phyloP scores from a whole-genome alignment of 495 filamentous ascomycete genomes.

The Halenospora varia region DNA sequence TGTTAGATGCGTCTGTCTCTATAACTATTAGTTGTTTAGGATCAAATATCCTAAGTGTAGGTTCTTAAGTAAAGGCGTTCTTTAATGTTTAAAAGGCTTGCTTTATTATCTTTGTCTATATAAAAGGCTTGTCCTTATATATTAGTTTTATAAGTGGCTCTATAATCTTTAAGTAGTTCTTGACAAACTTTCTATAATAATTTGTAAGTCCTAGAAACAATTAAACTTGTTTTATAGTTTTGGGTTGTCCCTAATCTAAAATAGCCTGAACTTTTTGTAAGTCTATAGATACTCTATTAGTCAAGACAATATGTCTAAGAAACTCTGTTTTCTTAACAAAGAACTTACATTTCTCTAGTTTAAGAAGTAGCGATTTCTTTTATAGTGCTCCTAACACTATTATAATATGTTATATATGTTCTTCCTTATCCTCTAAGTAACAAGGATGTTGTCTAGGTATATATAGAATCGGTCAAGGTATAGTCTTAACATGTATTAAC shows the following conservation, averaged over 20 bases:
- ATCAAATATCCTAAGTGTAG: slow-evolving; percentile 3
- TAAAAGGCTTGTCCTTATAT: slow-evolving; percentile 17
- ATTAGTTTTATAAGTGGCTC: slow-evolving; percentile 13
- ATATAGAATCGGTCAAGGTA: slow-evolving; percentile 26
- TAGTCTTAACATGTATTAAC: no score
- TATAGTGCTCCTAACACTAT: slow-evolving; percentile 22
- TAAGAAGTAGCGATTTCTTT: slow-evolving; percentile 19
- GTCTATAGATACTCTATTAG: slow-evolving; percentile 26
- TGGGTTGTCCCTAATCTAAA: slow-evolving; percentile 22
- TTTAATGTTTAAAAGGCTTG: slow-evolving; percentile 45
- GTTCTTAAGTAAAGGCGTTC: slow-evolving; percentile 38
- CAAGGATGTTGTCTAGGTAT: slow-evolving; percentile 18
- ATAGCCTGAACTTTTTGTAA: slow-evolving; percentile 27
- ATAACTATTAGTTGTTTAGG: slow-evolving; percentile 17
- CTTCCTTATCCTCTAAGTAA: slow-evolving; percentile 22
- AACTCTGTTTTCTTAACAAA: slow-evolving; percentile 19
- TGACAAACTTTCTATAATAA: slow-evolving; percentile 33
- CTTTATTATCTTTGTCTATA: slow-evolving; percentile 37
- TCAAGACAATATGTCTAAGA: slow-evolving; percentile 24
- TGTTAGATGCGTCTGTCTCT: slow-evolving; percentile 25
- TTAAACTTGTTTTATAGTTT: slow-evolving; percentile 22
- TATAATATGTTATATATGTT: slow-evolving; percentile 23
- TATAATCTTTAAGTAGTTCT: slow-evolving; percentile 17
- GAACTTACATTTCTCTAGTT: slow-evolving; percentile 32
- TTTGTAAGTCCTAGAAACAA: slow-evolving; percentile 32